Conservation (phyloP, 2,329 filamentous ascomycete species). For the Ophiosphaerella herpotricha region DNA sequence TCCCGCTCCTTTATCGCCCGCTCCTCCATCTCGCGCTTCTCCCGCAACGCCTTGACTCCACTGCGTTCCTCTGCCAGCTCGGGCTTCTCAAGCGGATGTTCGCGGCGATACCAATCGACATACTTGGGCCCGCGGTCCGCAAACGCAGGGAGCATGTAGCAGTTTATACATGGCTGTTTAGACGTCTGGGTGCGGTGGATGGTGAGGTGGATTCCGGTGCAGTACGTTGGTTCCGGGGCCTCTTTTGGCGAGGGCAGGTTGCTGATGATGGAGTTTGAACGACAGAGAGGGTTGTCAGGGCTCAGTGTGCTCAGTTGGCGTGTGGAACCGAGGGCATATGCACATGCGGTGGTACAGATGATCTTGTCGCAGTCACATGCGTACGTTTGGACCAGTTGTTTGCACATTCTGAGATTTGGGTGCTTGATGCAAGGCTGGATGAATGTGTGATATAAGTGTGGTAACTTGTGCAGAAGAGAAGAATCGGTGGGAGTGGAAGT, state of each 20-base stretch:
- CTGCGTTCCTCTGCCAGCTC: constrained; percentile 24
- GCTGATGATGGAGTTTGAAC: constrained; percentile 9
- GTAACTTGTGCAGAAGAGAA: not conserved
- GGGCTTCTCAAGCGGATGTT: constrained; percentile 19
- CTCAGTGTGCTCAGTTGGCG: not conserved
- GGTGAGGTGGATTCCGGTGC: constrained; percentile 18
- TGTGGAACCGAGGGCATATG: constrained; percentile 19
- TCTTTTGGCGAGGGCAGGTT: too few relatives aligned
- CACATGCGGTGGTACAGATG: constrained; percentile 35
- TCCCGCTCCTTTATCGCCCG: not conserved
- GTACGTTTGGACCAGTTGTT: constrained; percentile 31
- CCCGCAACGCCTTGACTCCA: constrained; percentile 23
- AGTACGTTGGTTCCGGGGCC: too few relatives aligned
- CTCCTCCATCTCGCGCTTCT: constrained; percentile 11
- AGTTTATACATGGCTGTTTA: constrained; percentile 28
- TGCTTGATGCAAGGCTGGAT: not conserved
- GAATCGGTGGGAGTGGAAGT: too few relatives aligned
- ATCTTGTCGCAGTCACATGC: constrained; percentile 29
- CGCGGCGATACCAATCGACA: constrained; percentile 18
- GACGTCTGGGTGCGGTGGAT: constrained; percentile 14
- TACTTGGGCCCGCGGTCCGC: constrained; percentile 11
- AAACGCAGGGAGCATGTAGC: constrained; percentile 27
- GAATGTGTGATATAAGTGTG: not conserved
- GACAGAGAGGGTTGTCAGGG: constrained; percentile 1
- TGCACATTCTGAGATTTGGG: constrained; percentile 23